Conservation (phyloP, 257 asterid genomes). For the Buddleja alternifolia region DNA sequence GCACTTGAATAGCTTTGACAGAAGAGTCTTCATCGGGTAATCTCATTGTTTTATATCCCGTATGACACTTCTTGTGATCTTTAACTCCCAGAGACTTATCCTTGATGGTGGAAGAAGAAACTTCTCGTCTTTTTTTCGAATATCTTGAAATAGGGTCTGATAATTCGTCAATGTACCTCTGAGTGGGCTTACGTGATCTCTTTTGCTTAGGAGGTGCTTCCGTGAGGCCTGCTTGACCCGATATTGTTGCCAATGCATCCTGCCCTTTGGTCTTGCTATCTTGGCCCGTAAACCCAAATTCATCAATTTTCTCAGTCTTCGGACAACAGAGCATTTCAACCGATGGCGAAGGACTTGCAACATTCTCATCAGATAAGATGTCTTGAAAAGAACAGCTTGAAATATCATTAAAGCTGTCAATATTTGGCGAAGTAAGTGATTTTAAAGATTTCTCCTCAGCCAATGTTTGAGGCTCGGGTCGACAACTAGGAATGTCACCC, state of each 20-base stretch:
- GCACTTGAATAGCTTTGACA: conserved; percentile 89
- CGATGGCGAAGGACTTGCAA: conserved; percentile 40
- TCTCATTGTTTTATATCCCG: conserved; percentile 43
- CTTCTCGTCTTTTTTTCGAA: conserved; percentile 47
- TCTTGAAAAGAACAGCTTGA: conserved; percentile 56
- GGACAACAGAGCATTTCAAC: conserved; percentile 38
- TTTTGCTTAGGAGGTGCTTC: conserved; percentile 49
- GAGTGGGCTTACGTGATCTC: conserved; percentile 91
- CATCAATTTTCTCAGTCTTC: conserved; percentile 41
- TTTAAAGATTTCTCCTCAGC: conserved; percentile 48
- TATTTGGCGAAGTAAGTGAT: conserved; percentile 45
- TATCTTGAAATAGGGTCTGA: conserved; percentile 49
- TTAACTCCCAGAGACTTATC: conserved; percentile 47
- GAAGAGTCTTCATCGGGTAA: conserved; percentile 58
- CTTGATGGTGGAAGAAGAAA: conserved; percentile 47
- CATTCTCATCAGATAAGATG: conserved; percentile 50
- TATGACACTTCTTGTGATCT: conserved; percentile 50
- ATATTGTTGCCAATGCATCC: conserved; percentile 30
- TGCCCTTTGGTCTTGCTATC: conserved; percentile 34
- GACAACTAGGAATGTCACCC: conserved; percentile 39
- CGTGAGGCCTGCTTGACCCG: conserved; percentile 28
- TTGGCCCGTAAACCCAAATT: conserved; percentile 28
- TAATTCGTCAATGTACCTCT: conserved; percentile 85
- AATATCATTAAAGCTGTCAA: conserved; percentile 59
- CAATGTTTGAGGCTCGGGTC: conserved; percentile 40